Base-by-base conservation (phyloP, 208 protist species). In the Trypanosomatidae sp. region DNA sequence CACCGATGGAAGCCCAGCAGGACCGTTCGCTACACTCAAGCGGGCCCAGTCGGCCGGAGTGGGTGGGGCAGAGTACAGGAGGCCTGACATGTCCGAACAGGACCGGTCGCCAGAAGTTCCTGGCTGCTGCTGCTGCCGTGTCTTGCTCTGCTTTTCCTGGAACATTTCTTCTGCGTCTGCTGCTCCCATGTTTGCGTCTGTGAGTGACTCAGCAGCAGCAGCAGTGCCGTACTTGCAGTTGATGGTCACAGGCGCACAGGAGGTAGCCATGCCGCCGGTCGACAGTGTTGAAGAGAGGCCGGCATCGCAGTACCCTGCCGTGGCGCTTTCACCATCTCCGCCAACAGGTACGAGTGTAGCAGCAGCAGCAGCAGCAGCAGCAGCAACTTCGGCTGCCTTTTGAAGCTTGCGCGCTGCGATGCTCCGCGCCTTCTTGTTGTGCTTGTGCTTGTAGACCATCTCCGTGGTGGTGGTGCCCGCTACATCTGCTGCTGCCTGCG, bases 391-490 rank as follows among this genome's bases (percentile, higher is more conserved):
- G 3, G n/a, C 62, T 47, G 28, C 33, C 19, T 69, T 69, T 33
- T 55, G 46, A 15, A 70, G 65, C 65, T 75, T 74, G 25, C 65
- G 62, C 15, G 62, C 74, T 28, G 74, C 68, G 0, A 70, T 66
- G 50, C 53, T 46, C 49, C 74, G 76, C 12, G 76, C 50, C 70
- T 47, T 60, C 56, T 80, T 80, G 65, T 56, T 80, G 62, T 80
- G 64, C 39, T 75, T 80, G 69, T 55, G 49, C 49, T 75, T 70
- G 66, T 76, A 76, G 12, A 56, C 73, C 74, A 76, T 69, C 13
- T 50, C 13, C 58, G 36, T 65, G 60, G 41, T 52, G 41, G 25
- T 50, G 19, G 59, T 39, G n/a, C 0, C 12, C 58, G 8, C 58
- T 62, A 22, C 36, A 9, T 10, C 10, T 8, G 12, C 52, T 64